Percentiles rank a stretch among this genome's conserved stretches.
Conservation (phyloP, 805 yeast genomes). For the Candida maesae region DNA sequence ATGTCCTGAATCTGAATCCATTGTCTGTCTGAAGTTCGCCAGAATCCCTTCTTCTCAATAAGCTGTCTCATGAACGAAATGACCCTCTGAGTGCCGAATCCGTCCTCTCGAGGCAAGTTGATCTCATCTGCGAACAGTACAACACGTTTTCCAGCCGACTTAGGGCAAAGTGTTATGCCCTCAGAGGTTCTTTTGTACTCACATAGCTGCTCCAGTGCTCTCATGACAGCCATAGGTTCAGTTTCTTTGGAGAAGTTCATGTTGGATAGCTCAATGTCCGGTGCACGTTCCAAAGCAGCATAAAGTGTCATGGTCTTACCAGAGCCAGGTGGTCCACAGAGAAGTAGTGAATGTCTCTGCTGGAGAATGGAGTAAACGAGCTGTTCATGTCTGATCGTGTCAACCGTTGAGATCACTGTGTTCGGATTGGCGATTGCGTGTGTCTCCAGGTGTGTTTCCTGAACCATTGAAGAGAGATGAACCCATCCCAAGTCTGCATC, state of each 20-base stretch:
- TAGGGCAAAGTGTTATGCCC: conserved; percentile 58
- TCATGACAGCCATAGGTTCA: conserved; percentile 53
- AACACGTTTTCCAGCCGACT: conserved; percentile 58
- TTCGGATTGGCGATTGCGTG: conserved; percentile 53
- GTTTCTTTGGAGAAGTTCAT: conserved; percentile 85
- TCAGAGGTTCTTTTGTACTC: conserved; percentile 46
- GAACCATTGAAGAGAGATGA: conserved; percentile 44
- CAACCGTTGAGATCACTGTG: conserved; percentile 72
- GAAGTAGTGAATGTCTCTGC: conserved; percentile 55
- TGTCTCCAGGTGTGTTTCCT: conserved; percentile 34
- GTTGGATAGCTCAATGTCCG: conserved; percentile 56
- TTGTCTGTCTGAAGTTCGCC: conserved; percentile 52
- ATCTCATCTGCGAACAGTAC: conserved; percentile 91
- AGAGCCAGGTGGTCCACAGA: conserved; percentile 97
- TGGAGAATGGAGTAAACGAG: conserved; percentile 53
- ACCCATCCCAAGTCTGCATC: conserved; percentile 52
- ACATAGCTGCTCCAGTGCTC: conserved; percentile 71
- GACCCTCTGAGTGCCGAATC: conserved; percentile 68
- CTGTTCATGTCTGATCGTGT: conserved; percentile 65
- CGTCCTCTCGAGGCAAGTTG: conserved; percentile 72
- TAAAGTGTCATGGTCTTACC: conserved; percentile 93
- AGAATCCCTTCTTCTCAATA: conserved; percentile 71
- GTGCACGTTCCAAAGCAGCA: conserved; percentile 56
- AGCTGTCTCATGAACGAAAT: conserved; percentile 72
- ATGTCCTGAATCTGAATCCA: conserved; percentile 68